Conservation (phyloP, 371 early-diverging fungal genomes). For the Haplosporangium sp. region DNA sequence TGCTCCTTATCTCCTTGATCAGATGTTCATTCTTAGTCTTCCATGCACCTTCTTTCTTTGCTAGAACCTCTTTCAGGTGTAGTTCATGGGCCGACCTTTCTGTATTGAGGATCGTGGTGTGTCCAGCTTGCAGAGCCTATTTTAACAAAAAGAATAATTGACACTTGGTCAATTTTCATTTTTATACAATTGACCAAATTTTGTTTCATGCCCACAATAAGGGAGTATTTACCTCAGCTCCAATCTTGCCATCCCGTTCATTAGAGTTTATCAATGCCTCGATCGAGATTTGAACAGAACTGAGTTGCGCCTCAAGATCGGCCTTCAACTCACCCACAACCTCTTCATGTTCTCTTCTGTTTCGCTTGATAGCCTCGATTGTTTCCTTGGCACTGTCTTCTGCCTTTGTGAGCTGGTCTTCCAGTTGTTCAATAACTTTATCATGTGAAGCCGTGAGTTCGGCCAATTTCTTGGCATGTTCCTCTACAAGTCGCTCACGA, state of each 20-base stretch:
- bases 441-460: constrained; percentile 20
- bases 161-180: background rate
- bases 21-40: constrained; percentile 7
- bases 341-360: constrained; percentile 11
- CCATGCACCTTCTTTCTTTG: constrained; percentile 28
- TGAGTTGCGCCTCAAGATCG: constrained; percentile 21
- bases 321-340: constrained; percentile 16
- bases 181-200: too few species aligned
- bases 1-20: constrained; percentile 11
- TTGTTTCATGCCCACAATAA: background rate
- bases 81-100: constrained; percentile 14
- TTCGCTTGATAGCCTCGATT: constrained; percentile 2
- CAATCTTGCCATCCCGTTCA: constrained; percentile 6
- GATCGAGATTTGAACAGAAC: constrained; percentile 17
- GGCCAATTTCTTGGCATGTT: constrained; percentile 12
- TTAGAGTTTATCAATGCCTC: constrained; percentile 1
- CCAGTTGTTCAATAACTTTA: constrained; percentile 11
- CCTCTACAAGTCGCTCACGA: constrained; percentile 21
- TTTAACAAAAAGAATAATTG: background rate
- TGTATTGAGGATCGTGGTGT: constrained; percentile 7
- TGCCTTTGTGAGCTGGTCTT: constrained; percentile 23
- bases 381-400: constrained; percentile 27
- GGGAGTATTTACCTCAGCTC: constrained; percentile 13
- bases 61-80: constrained; percentile 11
- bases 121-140: constrained; percentile 26